A percentile compares a stretch with the other conserved stretches of the same genome.
Conservation (phyloP, 1,284 basidiomycete genomes). For the Sphaerobolus stellatus region DNA sequence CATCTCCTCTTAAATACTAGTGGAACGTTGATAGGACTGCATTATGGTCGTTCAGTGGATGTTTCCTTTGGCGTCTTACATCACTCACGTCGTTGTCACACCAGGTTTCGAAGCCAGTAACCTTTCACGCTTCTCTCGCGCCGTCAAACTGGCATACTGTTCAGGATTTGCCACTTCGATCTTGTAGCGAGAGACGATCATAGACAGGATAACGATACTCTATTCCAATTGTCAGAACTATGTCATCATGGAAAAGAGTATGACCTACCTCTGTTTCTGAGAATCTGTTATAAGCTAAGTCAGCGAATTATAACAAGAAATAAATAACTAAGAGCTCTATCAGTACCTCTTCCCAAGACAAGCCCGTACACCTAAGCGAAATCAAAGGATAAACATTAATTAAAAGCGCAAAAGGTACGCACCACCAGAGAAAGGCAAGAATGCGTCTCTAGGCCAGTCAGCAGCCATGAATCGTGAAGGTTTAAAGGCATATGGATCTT, state of each 20-base stretch:
- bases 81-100: constrained; percentile 11
- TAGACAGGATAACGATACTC: constrained; percentile 17
- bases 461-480: constrained; percentile 49
- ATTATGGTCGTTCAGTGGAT: background rate
- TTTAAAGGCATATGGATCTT: constrained; percentile 48
- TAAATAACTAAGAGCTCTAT: background rate
- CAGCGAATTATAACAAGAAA: background rate
- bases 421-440: constrained; percentile 55
- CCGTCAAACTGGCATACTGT: constrained; percentile 14
- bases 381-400: background rate
- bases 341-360: constrained; percentile 52
- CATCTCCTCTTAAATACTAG: too few species aligned
- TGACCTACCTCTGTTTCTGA: background rate
- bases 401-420: constrained; percentile 6
- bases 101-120: background rate
- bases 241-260: background rate
- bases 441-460: constrained; percentile 50
- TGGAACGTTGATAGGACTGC: too few species aligned
- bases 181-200: constrained; percentile 23
- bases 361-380: constrained; percentile 38
- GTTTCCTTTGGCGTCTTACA: background rate
- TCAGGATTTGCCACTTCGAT: constrained; percentile 19
- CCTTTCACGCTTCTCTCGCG: constrained; percentile 12
- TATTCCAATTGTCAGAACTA: background rate
- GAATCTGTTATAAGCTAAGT: background rate